Conservation (phyloP, 2,329 filamentous ascomycete species). For the Microdochium trichocladiopsis region DNA sequence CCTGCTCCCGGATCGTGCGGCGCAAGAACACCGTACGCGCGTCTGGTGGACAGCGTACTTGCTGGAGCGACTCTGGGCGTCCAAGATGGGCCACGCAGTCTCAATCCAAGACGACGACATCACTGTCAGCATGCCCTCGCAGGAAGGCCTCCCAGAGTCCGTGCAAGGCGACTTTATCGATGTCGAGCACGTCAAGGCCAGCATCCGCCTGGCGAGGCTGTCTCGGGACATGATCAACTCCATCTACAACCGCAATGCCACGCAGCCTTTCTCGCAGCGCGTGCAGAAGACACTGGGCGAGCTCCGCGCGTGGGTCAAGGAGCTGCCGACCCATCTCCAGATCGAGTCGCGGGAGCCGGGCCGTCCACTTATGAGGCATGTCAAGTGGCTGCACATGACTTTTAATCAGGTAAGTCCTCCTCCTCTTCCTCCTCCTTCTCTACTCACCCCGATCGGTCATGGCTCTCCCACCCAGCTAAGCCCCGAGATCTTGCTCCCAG, state of each 20-base stretch:
- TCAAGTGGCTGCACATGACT: conserved; percentile 5
- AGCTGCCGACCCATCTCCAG: conserved; percentile 21
- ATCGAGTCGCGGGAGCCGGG: conserved; percentile 8
- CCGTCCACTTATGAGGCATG: background rate
- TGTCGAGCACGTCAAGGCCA: conserved; percentile 22
- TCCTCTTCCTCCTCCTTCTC: too few relatives aligned
- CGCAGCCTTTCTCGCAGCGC: conserved; percentile 16
- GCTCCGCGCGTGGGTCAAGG: conserved; percentile 25
- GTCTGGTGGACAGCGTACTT: conserved; percentile 37
- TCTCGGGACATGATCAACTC: conserved; percentile 18
- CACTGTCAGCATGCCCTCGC: conserved; percentile 31
- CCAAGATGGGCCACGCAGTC: conserved; percentile 38
- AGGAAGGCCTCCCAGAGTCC: conserved; percentile 16
- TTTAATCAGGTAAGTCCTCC: conserved; percentile 7
- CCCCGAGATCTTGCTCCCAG: too few relatives aligned
- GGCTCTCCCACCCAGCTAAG: too few relatives aligned
- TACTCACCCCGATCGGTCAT: too few relatives aligned
- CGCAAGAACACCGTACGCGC: conserved; percentile 27
- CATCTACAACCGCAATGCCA: conserved; percentile 21
- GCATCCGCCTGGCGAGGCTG: conserved; percentile 28
- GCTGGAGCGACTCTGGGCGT: conserved; percentile 39
- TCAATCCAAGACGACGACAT: conserved; percentile 42
- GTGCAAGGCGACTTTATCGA: conserved; percentile 19
- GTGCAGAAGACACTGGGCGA: conserved; percentile 24
- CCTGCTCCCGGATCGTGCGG: conserved; percentile 27